Evolutionary conservation across 768 basidiomycete species (phyloP).

Genomic region (Tylopilus cervinicoccineus): DNA sequence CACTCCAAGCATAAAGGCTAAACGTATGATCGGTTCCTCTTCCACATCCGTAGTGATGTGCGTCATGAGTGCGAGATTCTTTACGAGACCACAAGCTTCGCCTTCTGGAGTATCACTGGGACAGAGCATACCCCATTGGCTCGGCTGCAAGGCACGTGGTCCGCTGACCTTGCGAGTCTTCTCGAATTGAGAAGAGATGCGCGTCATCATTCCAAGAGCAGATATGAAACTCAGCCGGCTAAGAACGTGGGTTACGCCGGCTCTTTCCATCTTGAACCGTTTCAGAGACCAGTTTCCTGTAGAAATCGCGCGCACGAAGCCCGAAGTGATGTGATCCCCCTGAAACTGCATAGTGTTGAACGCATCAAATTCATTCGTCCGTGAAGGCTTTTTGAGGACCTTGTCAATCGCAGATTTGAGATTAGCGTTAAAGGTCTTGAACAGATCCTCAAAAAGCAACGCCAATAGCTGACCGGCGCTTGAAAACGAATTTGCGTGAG

Average conservation of each 20-base stretch:
- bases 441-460: constrained; percentile 94
- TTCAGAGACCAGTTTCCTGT: constrained; percentile 99
- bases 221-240: constrained; percentile 94
- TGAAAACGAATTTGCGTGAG: constrained; percentile 28
- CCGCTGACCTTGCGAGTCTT: constrained; percentile 99
- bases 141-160: constrained; percentile 93
- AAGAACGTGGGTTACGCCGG: constrained; percentile 96
- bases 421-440: constrained; percentile 97
- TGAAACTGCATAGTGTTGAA: constrained; percentile 93
- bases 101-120: constrained; percentile 99
- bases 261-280: constrained; percentile 99
- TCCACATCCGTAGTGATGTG: constrained; percentile 99
- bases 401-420: constrained; percentile 96
- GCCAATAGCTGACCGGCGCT: constrained; percentile 96
- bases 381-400: constrained; percentile 91
- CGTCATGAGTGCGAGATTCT: constrained; percentile 98
- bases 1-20: constrained; percentile 94
- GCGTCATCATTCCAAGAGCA: constrained; percentile 99
- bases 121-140: constrained; percentile 99
- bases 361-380: constrained; percentile 93
- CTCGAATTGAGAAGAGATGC: constrained; percentile 97
- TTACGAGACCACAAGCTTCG: constrained; percentile 97
- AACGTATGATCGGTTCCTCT: constrained; percentile 85
- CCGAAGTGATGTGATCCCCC: constrained; percentile 93
- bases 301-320: constrained; percentile 95